Evolutionary conservation across 129 eudicot species (phyloP).

Genomic region (Arctium minus): DNA sequence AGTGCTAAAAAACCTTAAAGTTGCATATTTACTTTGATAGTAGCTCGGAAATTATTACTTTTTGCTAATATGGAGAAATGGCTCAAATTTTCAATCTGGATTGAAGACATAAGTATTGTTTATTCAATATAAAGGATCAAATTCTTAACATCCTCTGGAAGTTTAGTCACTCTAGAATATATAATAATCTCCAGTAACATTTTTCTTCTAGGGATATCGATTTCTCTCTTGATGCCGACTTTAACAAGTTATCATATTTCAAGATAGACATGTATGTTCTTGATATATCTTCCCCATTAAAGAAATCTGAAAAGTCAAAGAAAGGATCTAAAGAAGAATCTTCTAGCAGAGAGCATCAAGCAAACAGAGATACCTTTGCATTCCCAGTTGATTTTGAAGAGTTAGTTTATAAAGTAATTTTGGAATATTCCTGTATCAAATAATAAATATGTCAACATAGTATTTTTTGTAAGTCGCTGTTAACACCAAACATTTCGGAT

Average conservation of each 20-base stretch:
- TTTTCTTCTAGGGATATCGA: conserved; percentile 70
- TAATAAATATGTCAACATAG: not conserved
- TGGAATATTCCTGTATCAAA: not conserved
- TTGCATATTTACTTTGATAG: conserved; percentile 2
- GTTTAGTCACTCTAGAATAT: not conserved
- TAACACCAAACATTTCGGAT: no score
- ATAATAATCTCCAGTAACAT: not conserved
- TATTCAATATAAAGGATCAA: not conserved
- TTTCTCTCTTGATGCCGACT: conserved; percentile 71
- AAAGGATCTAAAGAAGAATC: conserved; percentile 48
- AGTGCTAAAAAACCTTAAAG: conserved; percentile 24
- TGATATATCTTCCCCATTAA: conserved; percentile 63
- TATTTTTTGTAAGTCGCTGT: no score
- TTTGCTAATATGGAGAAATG: conserved; percentile 13
- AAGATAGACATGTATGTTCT: conserved; percentile 73
- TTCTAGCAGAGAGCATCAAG: conserved; percentile 34
- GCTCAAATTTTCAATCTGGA: conserved; percentile 1
- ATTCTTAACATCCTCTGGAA: not conserved
- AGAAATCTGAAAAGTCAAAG: conserved; percentile 54
- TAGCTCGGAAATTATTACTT: not conserved
- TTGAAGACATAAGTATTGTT: not conserved
- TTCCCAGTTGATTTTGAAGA: conserved; percentile 67
- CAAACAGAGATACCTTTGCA: conserved; percentile 46
- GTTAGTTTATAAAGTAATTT: conserved; percentile 19
- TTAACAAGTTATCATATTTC: conserved; percentile 70